Percentiles rank a stretch among this genome's conserved stretches.
Evolutionary conservation across 768 basidiomycete genomes (phyloP).

Genomic region (Dendrothele bispora): DNA sequence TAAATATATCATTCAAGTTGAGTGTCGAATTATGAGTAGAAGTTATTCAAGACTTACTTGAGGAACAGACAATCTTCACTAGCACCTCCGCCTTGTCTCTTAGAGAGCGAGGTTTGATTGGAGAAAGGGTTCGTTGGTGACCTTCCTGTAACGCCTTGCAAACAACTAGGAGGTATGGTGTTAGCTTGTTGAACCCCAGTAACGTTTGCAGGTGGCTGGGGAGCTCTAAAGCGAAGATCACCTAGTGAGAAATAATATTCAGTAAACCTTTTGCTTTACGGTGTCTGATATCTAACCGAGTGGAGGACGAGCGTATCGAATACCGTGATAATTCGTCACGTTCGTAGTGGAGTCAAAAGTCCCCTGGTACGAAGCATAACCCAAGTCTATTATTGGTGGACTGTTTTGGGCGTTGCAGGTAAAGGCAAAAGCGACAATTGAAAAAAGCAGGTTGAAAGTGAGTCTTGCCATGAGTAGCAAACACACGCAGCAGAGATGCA

Average conservation of each 20-base stretch:
- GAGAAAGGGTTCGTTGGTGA: not conserved
- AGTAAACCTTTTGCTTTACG: no score
- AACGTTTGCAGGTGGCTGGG: slow-evolving; percentile 6
- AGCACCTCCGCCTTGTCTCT: slow-evolving; percentile 6
- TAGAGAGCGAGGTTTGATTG: not conserved
- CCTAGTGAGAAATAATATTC: no score
- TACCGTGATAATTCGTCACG: slow-evolving; percentile 38
- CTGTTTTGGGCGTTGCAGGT: no score
- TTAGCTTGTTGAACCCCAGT: slow-evolving; percentile 6
- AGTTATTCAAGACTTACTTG: slow-evolving; percentile 17
- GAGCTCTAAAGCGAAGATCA: slow-evolving; percentile 8
- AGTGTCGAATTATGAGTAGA: not conserved
- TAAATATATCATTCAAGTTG: not conserved
- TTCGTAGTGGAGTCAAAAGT: slow-evolving; percentile 18
- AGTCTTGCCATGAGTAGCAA: no score
- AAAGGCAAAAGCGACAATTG: no score
- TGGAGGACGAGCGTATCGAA: slow-evolving; percentile 75
- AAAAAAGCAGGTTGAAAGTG: no score
- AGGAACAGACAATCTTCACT: slow-evolving; percentile 32
- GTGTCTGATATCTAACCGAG: no score
- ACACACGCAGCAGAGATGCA: no score
- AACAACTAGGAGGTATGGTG: slow-evolving; percentile 1
- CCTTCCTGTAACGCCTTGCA: slow-evolving; percentile 3
- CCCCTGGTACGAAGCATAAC: slow-evolving; percentile 30
- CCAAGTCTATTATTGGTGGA: slow-evolving; percentile 23